Conservation (phyloP, 768 basidiomycete genomes). For the Rhizopogon vinicolor region DNA sequence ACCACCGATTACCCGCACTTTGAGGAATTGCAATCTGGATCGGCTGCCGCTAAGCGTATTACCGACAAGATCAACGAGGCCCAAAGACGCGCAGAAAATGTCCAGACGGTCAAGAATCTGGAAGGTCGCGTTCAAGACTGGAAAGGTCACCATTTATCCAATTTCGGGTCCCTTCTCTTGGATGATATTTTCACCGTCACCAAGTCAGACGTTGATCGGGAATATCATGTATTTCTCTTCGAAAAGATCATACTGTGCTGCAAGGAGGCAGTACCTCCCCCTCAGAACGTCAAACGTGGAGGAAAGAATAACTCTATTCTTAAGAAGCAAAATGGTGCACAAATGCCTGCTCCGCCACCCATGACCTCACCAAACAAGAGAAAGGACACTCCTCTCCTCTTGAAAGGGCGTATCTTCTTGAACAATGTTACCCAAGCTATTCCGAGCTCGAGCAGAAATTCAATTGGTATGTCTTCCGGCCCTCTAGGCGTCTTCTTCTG, state of each 20-base stretch:
- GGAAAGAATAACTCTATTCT: slow-evolving; percentile 85
- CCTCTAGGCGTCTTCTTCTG: not conserved
- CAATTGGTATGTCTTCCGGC: slow-evolving; percentile 46
- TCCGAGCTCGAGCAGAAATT: slow-evolving; percentile 51
- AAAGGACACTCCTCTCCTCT: slow-evolving; percentile 74
- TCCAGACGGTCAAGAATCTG: slow-evolving; percentile 84
- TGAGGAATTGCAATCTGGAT: slow-evolving; percentile 80
- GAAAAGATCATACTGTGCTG: slow-evolving; percentile 99
- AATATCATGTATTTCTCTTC: slow-evolving; percentile 98
- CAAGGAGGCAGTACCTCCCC: slow-evolving; percentile 74
- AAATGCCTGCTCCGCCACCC: slow-evolving; percentile 42
- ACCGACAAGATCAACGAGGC: slow-evolving; percentile 96
- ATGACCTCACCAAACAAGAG: slow-evolving; percentile 57
- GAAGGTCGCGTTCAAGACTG: slow-evolving; percentile 90
- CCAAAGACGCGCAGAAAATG: slow-evolving; percentile 86
- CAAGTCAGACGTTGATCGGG: slow-evolving; percentile 93
- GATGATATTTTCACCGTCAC: slow-evolving; percentile 96
- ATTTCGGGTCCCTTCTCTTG: slow-evolving; percentile 90
- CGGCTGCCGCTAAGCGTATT: slow-evolving; percentile 85
- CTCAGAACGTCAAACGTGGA: slow-evolving; percentile 59
- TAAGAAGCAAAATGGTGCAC: slow-evolving; percentile 67
- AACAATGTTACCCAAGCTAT: slow-evolving; percentile 89
- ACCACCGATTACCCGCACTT: slow-evolving; percentile 60
- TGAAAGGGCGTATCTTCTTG: slow-evolving; percentile 96
- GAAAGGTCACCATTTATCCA: slow-evolving; percentile 95